phyloP scores from a whole-genome alignment of 2,329 filamentous ascomycete species.

The Clarireedia monteithiana region DNA sequence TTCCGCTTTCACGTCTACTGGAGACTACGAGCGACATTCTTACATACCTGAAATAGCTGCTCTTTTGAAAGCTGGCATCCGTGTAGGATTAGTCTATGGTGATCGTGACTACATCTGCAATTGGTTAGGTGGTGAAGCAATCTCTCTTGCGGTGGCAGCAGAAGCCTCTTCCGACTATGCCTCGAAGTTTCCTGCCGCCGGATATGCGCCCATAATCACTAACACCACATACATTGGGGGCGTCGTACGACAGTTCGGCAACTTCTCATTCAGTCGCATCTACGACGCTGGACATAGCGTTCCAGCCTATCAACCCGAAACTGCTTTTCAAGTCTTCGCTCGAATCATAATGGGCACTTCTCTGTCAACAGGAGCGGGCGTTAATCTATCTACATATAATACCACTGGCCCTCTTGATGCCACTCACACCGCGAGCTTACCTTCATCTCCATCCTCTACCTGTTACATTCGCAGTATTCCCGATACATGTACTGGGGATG shows the following conservation, averaged over 20 bases:
- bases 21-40: conserved; percentile 57
- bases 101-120: conserved; percentile 58
- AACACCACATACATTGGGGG: conserved; percentile 63
- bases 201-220: conserved; percentile 64
- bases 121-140: conserved; percentile 68
- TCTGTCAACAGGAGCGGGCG: conserved; percentile 40
- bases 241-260: conserved; percentile 68
- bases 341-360: conserved; percentile 48
- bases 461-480: conserved; percentile 55
- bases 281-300: conserved; percentile 62
- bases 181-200: conserved; percentile 52
- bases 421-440: conserved; percentile 46
- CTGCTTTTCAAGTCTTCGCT: conserved; percentile 47
- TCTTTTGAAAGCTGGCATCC: conserved; percentile 54
- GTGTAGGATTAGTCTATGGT: conserved; percentile 64
- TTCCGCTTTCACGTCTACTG: conserved; percentile 40
- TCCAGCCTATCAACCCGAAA: conserved; percentile 47
- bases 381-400: conserved; percentile 44
- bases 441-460: conserved; percentile 39
- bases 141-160: conserved; percentile 55
- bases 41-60: conserved; percentile 51
- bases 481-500: conserved; percentile 44
- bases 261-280: conserved; percentile 60
- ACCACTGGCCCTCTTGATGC: conserved; percentile 51
- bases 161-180: conserved; percentile 40